phyloP scores from a whole-genome alignment of 352 stramenopile species.

The Thalassiosira mediterranea region DNA sequence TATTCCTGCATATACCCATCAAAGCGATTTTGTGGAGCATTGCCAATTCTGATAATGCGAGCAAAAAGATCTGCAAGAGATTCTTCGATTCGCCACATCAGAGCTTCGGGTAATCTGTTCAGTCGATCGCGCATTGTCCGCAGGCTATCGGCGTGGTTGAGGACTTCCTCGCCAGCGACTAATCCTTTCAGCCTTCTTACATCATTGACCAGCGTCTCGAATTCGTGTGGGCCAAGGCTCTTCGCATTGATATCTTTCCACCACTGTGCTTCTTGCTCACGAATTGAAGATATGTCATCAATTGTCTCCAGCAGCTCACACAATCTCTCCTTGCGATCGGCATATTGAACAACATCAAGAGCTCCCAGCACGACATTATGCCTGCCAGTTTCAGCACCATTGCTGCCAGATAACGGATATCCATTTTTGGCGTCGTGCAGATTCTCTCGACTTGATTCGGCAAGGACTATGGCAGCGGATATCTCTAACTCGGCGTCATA shows the following conservation, averaged over 20 bases:
- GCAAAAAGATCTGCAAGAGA: conserved; percentile 41
- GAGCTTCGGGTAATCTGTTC: conserved; percentile 23
- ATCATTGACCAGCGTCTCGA: conserved; percentile 28
- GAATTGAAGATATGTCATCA: conserved; percentile 44
- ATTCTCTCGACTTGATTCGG: conserved; percentile 46
- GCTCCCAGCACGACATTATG: conserved; percentile 31
- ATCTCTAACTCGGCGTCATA: conserved; percentile 52
- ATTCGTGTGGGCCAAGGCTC: conserved; percentile 19
- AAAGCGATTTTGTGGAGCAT: conserved; percentile 2
- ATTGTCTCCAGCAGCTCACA: conserved; percentile 34
- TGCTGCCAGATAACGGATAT: conserved; percentile 35
- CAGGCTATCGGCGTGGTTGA: conserved; percentile 39
- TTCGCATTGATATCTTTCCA: conserved; percentile 31
- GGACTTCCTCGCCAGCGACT: conserved; percentile 38
- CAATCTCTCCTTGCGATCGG: conserved; percentile 45
- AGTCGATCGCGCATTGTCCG: conserved; percentile 39
- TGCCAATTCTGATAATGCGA: conserved; percentile 18
- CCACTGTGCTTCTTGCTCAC: conserved; percentile 41
- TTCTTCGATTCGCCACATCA: conserved; percentile 39
- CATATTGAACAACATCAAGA: conserved; percentile 41
- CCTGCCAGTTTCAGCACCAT: background rate
- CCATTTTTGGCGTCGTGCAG: conserved; percentile 36
- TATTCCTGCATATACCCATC: conserved; percentile 39
- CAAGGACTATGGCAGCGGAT: conserved; percentile 31
- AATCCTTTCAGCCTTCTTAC: conserved; percentile 40